Evolutionary conservation across 2,329 filamentous ascomycete species (phyloP).

Genomic region (Pyricularia pennisetigena): DNA sequence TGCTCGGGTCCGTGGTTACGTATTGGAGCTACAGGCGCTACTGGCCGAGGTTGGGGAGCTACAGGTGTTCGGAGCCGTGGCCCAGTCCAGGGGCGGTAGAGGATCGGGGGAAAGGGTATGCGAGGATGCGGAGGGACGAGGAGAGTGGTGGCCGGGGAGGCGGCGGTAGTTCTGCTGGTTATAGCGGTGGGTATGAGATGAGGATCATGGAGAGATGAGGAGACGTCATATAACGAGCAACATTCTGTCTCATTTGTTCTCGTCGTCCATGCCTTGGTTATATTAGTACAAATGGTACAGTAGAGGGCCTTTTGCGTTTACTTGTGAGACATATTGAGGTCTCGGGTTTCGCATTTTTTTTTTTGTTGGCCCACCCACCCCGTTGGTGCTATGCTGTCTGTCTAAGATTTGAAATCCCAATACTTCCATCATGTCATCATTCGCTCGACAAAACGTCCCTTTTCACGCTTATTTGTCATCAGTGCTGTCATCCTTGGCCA

Average conservation of each 20-base stretch:
- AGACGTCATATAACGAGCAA: neutral
- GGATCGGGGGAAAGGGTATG: neutral
- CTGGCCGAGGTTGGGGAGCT: slow-evolving; percentile 45
- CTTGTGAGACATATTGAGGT: neutral
- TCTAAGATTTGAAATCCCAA: neutral
- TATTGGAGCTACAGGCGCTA: slow-evolving; percentile 59
- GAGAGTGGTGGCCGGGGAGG: neutral
- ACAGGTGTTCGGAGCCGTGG: slow-evolving; percentile 47
- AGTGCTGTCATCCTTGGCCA: slow-evolving; percentile 75
- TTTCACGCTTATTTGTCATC: slow-evolving; percentile 48
- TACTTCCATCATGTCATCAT: neutral
- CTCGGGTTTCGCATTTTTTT: neutral
- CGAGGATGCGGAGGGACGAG: neutral
- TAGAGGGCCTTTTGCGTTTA: neutral
- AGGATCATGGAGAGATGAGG: neutral
- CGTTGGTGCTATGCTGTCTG: neutral
- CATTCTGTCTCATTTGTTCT: neutral
- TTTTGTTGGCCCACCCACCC: neutral
- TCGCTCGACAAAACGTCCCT: neutral
- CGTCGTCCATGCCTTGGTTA: neutral
- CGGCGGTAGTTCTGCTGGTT: neutral
- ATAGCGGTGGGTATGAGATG: neutral
- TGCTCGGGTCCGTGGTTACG: slow-evolving; percentile 48
- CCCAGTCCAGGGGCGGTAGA: slow-evolving; percentile 25
- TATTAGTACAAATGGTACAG: slow-evolving; percentile 1